Conservation (phyloP, 2,329 filamentous ascomycete genomes). For the Aspergillus aculeatinus region DNA sequence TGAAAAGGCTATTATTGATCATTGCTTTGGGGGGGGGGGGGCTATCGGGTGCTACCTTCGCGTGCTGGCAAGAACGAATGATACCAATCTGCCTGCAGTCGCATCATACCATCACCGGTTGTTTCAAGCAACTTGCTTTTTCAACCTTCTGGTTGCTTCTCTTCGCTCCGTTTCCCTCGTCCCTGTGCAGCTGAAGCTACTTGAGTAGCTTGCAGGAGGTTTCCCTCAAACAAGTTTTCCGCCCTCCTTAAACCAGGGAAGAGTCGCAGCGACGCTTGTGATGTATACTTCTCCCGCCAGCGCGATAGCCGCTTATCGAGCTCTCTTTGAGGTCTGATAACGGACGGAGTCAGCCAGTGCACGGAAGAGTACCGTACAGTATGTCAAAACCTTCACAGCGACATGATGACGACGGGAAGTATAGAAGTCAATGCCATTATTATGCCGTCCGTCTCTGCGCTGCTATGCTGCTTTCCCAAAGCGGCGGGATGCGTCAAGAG, state of each 20-base stretch:
- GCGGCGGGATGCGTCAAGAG: slow-evolving; percentile 4
- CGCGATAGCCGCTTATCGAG: slow-evolving; percentile 12
- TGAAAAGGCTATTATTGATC: not conserved
- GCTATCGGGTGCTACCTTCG: not conserved
- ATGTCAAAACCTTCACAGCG: slow-evolving; percentile 2
- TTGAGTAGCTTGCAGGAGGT: not conserved
- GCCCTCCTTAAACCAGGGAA: not conserved
- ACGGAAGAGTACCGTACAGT: not conserved
- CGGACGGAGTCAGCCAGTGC: not conserved
- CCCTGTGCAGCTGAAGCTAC: not conserved
- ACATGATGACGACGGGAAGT: not conserved
- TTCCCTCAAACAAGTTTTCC: slow-evolving; percentile 1
- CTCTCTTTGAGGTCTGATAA: not conserved
- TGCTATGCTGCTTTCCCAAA: slow-evolving; percentile 1
- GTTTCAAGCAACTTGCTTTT: slow-evolving; percentile 1
- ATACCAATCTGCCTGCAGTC: not conserved
- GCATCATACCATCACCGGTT: slow-evolving; percentile 1
- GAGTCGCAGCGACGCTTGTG: not conserved
- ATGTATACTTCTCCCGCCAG: slow-evolving; percentile 3
- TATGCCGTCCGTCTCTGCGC: not conserved
- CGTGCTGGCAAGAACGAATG: not conserved
- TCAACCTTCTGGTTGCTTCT: not conserved
- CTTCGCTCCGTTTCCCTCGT: not conserved
- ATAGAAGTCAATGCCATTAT: not conserved
- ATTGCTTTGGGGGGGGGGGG: not conserved